These are phyloP conservation scores for Podospora comata DNA, from an alignment of 495 filamentous ascomycete genomes.

Conservation along the genomic window DNA sequence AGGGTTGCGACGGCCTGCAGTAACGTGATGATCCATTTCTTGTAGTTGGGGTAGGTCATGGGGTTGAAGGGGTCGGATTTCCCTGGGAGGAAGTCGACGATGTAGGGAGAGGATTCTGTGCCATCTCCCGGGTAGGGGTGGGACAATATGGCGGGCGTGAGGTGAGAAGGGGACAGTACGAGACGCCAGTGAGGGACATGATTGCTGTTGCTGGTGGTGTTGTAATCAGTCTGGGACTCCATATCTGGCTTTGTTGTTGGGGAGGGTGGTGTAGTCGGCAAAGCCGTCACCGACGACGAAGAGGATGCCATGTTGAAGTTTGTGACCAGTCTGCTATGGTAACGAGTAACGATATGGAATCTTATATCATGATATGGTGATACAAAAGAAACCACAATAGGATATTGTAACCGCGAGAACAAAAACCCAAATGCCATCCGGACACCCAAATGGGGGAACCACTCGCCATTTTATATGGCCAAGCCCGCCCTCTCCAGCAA, in stretches of 20 bases:
- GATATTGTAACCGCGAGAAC: not conserved
- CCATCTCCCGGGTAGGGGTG: slow-evolving; percentile 65
- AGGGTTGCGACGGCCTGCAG: slow-evolving; percentile 65
- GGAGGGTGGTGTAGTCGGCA: slow-evolving; percentile 1
- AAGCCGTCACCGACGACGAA: slow-evolving; percentile 3
- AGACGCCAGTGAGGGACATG: slow-evolving; percentile 26
- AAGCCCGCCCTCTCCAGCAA: not conserved
- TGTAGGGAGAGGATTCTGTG: slow-evolving; percentile 69
- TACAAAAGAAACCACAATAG: not conserved
- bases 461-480: not conserved
- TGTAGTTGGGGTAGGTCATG: slow-evolving; percentile 55
- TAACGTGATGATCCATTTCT: slow-evolving; percentile 71
- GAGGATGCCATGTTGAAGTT: slow-evolving; percentile 1
- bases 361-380: not conserved
- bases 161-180: slow-evolving; percentile 38
- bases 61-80: slow-evolving; percentile 63
- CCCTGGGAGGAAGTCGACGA: slow-evolving; percentile 68
- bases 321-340: not conserved
- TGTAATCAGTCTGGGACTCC: slow-evolving; percentile 24
- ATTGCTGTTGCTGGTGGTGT: slow-evolving; percentile 4
- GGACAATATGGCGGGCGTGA: slow-evolving; percentile 50
- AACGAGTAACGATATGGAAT: not conserved
- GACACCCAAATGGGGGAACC: not conserved
- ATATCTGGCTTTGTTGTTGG: slow-evolving; percentile 24
- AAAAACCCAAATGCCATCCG: not conserved